Conservation (phyloP, 345 rosid genomes). For the Camelina laxa region DNA sequence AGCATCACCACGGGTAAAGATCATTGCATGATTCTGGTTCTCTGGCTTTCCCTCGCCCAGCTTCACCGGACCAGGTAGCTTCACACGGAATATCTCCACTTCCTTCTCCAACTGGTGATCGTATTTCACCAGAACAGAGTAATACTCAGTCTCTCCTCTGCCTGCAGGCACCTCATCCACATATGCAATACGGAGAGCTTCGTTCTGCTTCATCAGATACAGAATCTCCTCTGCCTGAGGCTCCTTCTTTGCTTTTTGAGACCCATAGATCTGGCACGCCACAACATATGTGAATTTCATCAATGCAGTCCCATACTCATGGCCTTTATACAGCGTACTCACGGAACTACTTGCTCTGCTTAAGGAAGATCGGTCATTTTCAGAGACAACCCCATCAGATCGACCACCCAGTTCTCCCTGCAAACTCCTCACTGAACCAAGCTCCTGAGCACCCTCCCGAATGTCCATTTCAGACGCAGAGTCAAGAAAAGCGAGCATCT, state of each 20-base stretch:
- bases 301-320: conserved; percentile 74
- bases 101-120: conserved; percentile 72
- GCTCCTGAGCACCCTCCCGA: conserved; percentile 77
- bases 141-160: conserved; percentile 63
- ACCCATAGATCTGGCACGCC: conserved; percentile 84
- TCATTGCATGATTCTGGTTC: conserved; percentile 95
- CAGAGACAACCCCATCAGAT: conserved; percentile 44
- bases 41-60: conserved; percentile 97
- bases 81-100: conserved; percentile 88
- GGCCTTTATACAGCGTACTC: conserved; percentile 75
- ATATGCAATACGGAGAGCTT: conserved; percentile 91
- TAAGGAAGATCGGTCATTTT: conserved; percentile 51
- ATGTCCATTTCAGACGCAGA: conserved; percentile 97
- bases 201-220: conserved; percentile 68
- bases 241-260: conserved; percentile 71
- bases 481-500: conserved; percentile 94
- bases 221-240: conserved; percentile 82
- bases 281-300: conserved; percentile 92
- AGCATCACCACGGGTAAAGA: conserved; percentile 95
- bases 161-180: conserved; percentile 74
- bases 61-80: conserved; percentile 86
- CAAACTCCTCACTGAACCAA: conserved; percentile 62
- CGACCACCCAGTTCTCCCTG: conserved; percentile 49
- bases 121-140: conserved; percentile 82
- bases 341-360: conserved; percentile 64